Evolutionary conservation across 169 alveolate genomes (phyloP).

Genomic region (Theileria annulata): DNA sequence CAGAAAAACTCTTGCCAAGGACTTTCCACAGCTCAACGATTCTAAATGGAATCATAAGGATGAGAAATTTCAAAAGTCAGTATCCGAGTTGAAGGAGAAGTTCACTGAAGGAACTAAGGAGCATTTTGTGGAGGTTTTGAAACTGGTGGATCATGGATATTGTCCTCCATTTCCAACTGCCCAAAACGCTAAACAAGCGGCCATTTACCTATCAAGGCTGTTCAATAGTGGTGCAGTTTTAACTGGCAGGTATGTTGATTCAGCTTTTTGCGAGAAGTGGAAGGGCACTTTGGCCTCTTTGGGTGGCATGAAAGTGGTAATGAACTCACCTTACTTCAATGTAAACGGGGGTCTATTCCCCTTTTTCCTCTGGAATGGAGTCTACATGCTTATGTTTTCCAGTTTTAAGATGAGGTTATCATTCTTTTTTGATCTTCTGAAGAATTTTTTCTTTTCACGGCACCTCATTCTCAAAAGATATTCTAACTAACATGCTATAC

Average conservation of each 20-base stretch:
- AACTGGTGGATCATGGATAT: constrained; percentile 61
- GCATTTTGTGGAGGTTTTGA: constrained; percentile 54
- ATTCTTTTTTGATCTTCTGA: constrained; percentile 44
- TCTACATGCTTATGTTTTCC: constrained; percentile 63
- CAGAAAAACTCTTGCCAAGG: constrained; percentile 26
- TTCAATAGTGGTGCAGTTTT: constrained; percentile 50
- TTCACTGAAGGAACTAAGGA: constrained; percentile 9
- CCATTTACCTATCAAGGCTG: constrained; percentile 60
- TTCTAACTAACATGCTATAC: not conserved
- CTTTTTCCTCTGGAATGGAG: constrained; percentile 65
- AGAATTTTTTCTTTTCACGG: constrained; percentile 57
- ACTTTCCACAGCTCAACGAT: constrained; percentile 67
- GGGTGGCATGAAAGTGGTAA: constrained; percentile 70
- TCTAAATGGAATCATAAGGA: constrained; percentile 67
- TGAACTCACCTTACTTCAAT: constrained; percentile 62
- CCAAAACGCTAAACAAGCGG: constrained; percentile 80
- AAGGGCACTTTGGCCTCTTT: constrained; percentile 79
- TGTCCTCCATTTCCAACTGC: constrained; percentile 77
- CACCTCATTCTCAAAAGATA: constrained; percentile 37
- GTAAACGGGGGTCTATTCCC: constrained; percentile 68
- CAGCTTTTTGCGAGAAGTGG: constrained; percentile 73
- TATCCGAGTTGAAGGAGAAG: constrained; percentile 17
- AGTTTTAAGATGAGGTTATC: constrained; percentile 62
- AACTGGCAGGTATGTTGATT: not conserved
- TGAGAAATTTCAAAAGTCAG: constrained; percentile 33